These are phyloP conservation scores for Lentinula raphanica DNA, from an alignment of 768 basidiomycete genomes.

Conservation along the genomic window DNA sequence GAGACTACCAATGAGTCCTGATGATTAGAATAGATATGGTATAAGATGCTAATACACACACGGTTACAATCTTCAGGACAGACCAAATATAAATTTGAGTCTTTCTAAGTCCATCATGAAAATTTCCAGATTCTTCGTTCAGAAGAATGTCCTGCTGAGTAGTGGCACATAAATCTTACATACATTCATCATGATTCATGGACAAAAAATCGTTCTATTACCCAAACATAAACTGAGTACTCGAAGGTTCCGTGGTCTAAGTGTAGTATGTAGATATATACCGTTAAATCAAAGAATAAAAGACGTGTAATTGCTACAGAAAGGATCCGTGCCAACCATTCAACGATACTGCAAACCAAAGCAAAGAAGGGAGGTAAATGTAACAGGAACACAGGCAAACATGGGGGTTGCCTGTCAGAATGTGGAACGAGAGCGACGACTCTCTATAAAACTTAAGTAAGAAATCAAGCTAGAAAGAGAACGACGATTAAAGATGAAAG, in stretches of 20 bases:
- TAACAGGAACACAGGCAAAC: conserved; percentile 16
- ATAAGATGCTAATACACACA: no score
- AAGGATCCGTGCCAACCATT: conserved; percentile 5
- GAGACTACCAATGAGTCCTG: not conserved
- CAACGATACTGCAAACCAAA: conserved; percentile 7
- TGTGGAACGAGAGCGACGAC: conserved; percentile 2
- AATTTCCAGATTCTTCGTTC: no score
- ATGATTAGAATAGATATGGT: no score
- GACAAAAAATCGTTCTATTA: not conserved
- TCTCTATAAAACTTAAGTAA: conserved; percentile 3
- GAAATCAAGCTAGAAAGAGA: conserved; percentile 11
- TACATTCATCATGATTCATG: no score
- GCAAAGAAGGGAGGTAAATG: conserved; percentile 10
- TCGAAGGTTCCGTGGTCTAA: not conserved
- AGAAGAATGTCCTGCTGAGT: no score
- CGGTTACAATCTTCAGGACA: no score
- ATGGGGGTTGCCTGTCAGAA: conserved; percentile 7
- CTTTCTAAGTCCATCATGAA: no score
- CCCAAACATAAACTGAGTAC: not conserved
- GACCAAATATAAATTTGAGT: no score
- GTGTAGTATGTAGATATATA: conserved; percentile 2
- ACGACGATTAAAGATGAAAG: conserved; percentile 11
- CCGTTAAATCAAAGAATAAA: conserved; percentile 13
- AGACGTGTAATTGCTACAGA: conserved; percentile 12
- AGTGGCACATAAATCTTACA: no score